Percentiles rank a stretch among this genome's conserved stretches.
Evolutionary conservation across 192 early-diverging fungal genomes (phyloP).

Genomic region (Endogone sp.): DNA sequence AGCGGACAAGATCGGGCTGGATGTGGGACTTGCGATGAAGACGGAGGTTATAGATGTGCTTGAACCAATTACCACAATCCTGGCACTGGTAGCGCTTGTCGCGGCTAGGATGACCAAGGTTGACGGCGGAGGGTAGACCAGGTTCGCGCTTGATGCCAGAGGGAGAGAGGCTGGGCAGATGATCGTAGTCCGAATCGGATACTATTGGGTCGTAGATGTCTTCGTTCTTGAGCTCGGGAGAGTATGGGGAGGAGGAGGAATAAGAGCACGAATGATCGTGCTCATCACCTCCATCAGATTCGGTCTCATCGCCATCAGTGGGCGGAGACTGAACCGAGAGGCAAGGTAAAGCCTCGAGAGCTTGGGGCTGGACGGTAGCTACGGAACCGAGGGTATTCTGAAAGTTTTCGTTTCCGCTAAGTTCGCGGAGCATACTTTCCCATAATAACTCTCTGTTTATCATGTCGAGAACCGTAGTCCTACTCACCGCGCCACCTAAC

Average conservation of each 20-base stretch:
- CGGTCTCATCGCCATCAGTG: not conserved
- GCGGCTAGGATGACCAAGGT: not conserved
- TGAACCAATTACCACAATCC: not conserved
- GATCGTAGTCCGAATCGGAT: no score
- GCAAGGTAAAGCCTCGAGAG: not conserved
- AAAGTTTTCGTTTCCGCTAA: not conserved
- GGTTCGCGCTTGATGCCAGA: no score
- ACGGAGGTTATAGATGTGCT: not conserved
- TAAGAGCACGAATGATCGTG: not conserved
- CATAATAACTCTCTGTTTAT: not conserved
- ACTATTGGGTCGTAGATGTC: no score
- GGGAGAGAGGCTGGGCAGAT: no score
- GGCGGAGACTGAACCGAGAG: not conserved
- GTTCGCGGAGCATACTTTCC: not conserved
- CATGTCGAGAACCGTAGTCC: not conserved
- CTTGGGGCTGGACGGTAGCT: not conserved
- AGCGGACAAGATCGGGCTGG: conserved; percentile 11
- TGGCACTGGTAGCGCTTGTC: not conserved
- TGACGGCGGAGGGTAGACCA: not conserved
- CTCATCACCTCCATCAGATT: not conserved
- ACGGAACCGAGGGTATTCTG: no score
- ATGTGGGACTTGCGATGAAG: not conserved
- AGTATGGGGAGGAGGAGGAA: not conserved
- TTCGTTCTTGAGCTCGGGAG: no score
- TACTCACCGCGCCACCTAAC: not conserved